phyloP scores from a whole-genome alignment of 108 stramenopile genomes.

The Aureococcus anophagefferens region DNA sequence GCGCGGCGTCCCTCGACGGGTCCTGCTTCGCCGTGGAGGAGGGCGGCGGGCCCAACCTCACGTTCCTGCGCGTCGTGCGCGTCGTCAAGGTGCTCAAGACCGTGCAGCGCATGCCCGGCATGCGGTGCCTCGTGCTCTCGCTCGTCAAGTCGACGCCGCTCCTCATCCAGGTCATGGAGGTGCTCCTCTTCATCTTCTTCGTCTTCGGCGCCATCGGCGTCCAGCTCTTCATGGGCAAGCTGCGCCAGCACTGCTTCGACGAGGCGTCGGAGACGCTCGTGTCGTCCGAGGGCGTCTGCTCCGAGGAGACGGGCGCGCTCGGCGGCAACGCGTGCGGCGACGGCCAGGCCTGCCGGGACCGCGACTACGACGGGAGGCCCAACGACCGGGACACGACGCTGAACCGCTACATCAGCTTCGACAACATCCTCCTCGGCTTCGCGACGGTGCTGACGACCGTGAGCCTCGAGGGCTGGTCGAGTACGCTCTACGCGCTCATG shows the following conservation, averaged over 20 bases:
- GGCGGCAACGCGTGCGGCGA: background rate
- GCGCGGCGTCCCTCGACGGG: no score
- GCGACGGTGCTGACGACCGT: constrained; percentile 13
- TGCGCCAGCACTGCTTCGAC: constrained; percentile 19
- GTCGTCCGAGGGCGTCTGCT: background rate
- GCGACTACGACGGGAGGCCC: no score
- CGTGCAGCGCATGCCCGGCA: constrained; percentile 6
- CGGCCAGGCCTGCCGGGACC: background rate
- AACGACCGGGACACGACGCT: no score
- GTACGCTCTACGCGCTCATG: constrained; percentile 1
- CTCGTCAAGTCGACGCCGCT: constrained; percentile 8
- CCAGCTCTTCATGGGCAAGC: constrained; percentile 16
- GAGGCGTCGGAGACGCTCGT: background rate
- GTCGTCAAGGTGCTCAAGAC: constrained; percentile 11
- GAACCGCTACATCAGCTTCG: constrained; percentile 7
- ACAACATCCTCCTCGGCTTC: constrained; percentile 12
- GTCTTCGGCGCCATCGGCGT: constrained; percentile 20
- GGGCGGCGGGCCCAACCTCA: background rate
- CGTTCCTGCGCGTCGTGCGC: background rate
- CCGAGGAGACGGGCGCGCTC: background rate
- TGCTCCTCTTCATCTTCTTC: constrained; percentile 14
- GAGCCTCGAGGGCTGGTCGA: constrained; percentile 15
- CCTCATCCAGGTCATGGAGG: constrained; percentile 7
- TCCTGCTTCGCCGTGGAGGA: background rate
- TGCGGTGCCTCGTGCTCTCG: constrained; percentile 2